Evolutionary conservation across 2,329 filamentous ascomycete species (phyloP).

Genomic region (Sporothrix humicola): DNA sequence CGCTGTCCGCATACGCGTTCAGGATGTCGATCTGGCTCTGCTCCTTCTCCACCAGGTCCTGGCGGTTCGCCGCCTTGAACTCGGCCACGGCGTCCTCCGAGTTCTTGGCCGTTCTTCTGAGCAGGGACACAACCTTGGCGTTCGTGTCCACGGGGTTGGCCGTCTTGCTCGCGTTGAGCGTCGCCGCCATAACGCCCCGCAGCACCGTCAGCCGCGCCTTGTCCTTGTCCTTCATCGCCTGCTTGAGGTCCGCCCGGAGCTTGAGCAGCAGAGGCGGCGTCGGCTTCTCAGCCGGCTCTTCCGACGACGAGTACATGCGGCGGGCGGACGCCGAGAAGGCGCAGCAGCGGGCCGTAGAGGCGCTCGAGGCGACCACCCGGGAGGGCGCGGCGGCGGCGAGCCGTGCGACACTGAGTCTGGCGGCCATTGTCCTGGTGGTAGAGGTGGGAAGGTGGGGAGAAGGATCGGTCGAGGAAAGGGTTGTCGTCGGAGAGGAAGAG

Average conservation of each 20-base stretch:
- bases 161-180: slow-evolving; percentile 78
- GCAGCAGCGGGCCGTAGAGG: neutral
- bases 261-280: slow-evolving; percentile 57
- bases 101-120: slow-evolving; percentile 67
- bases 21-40: slow-evolving; percentile 67
- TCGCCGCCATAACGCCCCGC: slow-evolving; percentile 69
- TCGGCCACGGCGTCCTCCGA: slow-evolving; percentile 66
- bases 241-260: slow-evolving; percentile 67
- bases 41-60: slow-evolving; percentile 75
- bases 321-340: neutral
- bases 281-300: slow-evolving; percentile 43
- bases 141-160: slow-evolving; percentile 71
- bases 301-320: slow-evolving; percentile 45
- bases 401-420: slow-evolving; percentile 21
- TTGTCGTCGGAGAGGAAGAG: neutral
- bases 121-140: slow-evolving; percentile 68
- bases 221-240: slow-evolving; percentile 70
- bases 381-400: slow-evolving; percentile 14
- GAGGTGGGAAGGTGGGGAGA: too few relatives aligned
- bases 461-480: neutral
- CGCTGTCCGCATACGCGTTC: slow-evolving; percentile 66
- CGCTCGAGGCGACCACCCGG: neutral
- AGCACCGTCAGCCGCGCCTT: slow-evolving; percentile 69
- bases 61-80: slow-evolving; percentile 66
- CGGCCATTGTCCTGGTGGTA: neutral